Evolutionary conservation across 2,329 filamentous ascomycete species (phyloP).

Genomic region (Pyricularia grisea): DNA sequence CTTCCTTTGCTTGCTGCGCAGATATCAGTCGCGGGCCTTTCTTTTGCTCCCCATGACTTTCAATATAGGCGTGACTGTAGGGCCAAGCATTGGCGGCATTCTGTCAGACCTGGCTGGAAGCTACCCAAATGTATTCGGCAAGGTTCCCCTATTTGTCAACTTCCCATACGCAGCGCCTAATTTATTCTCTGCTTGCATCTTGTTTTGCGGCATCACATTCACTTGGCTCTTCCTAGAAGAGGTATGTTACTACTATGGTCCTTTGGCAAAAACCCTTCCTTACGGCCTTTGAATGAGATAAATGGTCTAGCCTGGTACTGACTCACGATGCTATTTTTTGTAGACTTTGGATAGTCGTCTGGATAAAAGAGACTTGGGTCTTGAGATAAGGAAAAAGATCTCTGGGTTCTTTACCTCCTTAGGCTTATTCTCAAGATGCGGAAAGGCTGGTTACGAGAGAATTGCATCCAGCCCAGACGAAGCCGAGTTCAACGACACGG

Average conservation of each 20-base stretch:
- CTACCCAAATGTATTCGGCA: conserved; percentile 35
- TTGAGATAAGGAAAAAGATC: conserved; percentile 32
- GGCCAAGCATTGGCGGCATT: conserved; percentile 39
- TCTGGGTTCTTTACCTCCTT: conserved; percentile 14
- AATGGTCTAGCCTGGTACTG: neutral
- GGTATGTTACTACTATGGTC: conserved; percentile 16
- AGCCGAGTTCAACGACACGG: neutral
- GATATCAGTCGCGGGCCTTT: conserved; percentile 32
- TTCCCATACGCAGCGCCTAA: conserved; percentile 49
- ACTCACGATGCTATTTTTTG: neutral
- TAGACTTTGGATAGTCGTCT: conserved; percentile 37
- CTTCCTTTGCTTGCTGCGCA: conserved; percentile 7
- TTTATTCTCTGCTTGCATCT: conserved; percentile 37
- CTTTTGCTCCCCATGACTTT: conserved; percentile 56
- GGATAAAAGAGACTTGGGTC: conserved; percentile 31
- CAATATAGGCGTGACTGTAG: conserved; percentile 56
- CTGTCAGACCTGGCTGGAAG: conserved; percentile 34
- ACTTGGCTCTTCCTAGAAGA: conserved; percentile 44
- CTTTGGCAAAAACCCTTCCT: neutral
- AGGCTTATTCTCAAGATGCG: conserved; percentile 12
- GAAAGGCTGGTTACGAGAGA: conserved; percentile 1
- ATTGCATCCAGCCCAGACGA: neutral
- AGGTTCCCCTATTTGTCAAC: conserved; percentile 31
- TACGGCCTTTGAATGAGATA: neutral
- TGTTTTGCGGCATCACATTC: conserved; percentile 30